These are phyloP conservation scores for Magnusiomyces tetraspermus DNA, from an alignment of 1,139 yeast genomes.

Conservation along the genomic window DNA sequence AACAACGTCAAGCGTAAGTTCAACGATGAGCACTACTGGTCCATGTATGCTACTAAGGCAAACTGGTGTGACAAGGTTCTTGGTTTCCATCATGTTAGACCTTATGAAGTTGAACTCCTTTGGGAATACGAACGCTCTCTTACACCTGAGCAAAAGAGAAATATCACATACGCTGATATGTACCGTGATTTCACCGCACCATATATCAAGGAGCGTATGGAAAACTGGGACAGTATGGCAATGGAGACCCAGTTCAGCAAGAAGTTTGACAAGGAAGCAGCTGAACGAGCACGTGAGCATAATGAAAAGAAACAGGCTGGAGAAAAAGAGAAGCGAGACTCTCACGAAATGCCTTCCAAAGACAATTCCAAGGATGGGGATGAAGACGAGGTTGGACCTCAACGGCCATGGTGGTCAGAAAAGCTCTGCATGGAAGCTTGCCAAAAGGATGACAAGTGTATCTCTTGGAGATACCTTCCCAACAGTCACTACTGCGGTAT, in stretches of 20 bases:
- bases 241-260: slow-evolving; percentile 14
- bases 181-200: slow-evolving; percentile 32
- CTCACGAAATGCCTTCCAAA: too few species aligned
- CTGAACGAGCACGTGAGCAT: slow-evolving; percentile 9
- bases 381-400: neutral
- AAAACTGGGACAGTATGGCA: slow-evolving; percentile 26
- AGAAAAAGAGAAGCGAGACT: neutral
- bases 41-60: slow-evolving; percentile 14
- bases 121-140: slow-evolving; percentile 32
- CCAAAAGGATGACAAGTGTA: slow-evolving; percentile 18
- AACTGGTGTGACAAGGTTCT: neutral
- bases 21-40: slow-evolving; percentile 28
- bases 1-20: slow-evolving; percentile 22
- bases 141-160: slow-evolving; percentile 22
- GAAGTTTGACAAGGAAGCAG: slow-evolving; percentile 12
- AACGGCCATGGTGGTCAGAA: slow-evolving; percentile 20
- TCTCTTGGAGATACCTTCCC: slow-evolving; percentile 23
- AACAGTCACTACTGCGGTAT: slow-evolving; percentile 19
- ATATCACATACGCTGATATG: slow-evolving; percentile 27
- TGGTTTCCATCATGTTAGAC: slow-evolving; percentile 28
- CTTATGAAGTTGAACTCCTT: slow-evolving; percentile 30
- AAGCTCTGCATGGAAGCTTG: slow-evolving; percentile 24
- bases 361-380: neutral
- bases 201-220: slow-evolving; percentile 21
- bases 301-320: slow-evolving; percentile 11